These are phyloP conservation scores for Daucus carota DNA, from an alignment of 129 eudicot species.

Conservation along the genomic window DNA sequence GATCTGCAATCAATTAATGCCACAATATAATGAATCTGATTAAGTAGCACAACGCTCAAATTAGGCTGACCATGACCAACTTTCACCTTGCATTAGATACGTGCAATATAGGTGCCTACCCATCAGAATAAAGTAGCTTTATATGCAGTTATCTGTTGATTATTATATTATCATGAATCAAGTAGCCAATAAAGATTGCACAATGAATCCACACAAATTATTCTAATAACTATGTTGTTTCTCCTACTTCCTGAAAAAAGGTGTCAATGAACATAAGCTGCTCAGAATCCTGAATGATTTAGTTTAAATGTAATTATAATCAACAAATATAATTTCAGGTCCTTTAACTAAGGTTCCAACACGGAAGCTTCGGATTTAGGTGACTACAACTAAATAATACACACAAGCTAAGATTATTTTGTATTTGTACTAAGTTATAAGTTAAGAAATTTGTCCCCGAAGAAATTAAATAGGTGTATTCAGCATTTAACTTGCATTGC, in stretches of 20 bases:
- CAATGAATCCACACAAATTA: not conserved
- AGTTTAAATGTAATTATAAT: not conserved
- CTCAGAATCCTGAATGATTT: too few species aligned
- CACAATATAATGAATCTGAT: not conserved
- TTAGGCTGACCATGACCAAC: not conserved
- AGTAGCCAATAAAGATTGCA: not conserved
- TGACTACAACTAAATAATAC: too few species aligned
- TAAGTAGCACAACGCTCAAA: not conserved
- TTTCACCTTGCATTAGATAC: not conserved
- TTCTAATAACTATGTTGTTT: not conserved
- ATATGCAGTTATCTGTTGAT: not conserved
- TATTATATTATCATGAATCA: not conserved
- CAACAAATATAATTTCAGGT: not conserved
- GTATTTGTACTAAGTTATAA: too few species aligned
- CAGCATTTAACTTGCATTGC: not conserved
- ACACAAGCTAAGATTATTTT: too few species aligned
- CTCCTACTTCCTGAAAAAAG: too few species aligned
- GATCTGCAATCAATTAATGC: constrained; percentile 45
- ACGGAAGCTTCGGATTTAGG: too few species aligned
- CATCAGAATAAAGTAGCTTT: not conserved
- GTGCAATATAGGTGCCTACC: not conserved
- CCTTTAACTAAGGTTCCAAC: too few species aligned
- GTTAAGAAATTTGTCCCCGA: not conserved
- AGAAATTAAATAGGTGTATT: not conserved
- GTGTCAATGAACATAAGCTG: too few species aligned